A percentile compares a stretch with the other conserved stretches of the same genome.
Evolutionary conservation across 2,329 filamentous ascomycete species (phyloP).

Genomic region (Tolypocladium pustulatum): DNA sequence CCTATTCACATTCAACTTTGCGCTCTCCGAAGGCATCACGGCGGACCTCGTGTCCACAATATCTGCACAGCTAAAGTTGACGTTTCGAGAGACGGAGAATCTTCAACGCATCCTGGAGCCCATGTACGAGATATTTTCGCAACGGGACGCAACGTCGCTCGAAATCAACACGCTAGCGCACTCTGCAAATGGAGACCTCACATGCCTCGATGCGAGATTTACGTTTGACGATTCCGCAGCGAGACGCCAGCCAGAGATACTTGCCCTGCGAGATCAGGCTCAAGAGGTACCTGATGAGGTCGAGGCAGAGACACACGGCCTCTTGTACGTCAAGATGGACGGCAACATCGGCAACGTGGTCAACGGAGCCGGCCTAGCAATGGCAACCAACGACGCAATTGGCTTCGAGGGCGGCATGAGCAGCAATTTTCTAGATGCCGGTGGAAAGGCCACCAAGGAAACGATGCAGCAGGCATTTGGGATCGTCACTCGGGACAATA

Average conservation of each 20-base stretch:
- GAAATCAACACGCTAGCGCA: slow-evolving; percentile 28
- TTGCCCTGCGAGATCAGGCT: slow-evolving; percentile 21
- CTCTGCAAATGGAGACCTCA: slow-evolving; percentile 16
- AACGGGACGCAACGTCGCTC: slow-evolving; percentile 35
- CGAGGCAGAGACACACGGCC: slow-evolving; percentile 47
- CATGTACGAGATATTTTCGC: slow-evolving; percentile 27
- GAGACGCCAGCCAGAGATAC: slow-evolving; percentile 29
- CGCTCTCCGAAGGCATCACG: slow-evolving; percentile 16
- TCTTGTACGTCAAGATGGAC: slow-evolving; percentile 62
- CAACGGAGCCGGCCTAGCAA: slow-evolving; percentile 80
- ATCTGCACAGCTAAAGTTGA: slow-evolving; percentile 1
- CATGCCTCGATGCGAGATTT: slow-evolving; percentile 27
- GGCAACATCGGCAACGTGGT: slow-evolving; percentile 71
- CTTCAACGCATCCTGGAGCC: slow-evolving; percentile 11
- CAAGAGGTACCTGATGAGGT: slow-evolving; percentile 23
- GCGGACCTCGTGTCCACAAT: slow-evolving; percentile 9
- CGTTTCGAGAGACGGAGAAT: background rate
- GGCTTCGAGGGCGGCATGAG: slow-evolving; percentile 54
- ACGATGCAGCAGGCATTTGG: slow-evolving; percentile 72
- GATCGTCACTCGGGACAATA: slow-evolving; percentile 58
- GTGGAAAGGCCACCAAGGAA: slow-evolving; percentile 74
- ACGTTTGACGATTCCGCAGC: slow-evolving; percentile 36
- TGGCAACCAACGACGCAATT: slow-evolving; percentile 83
- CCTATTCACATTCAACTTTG: slow-evolving; percentile 12
- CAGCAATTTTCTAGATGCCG: slow-evolving; percentile 82